These are phyloP conservation scores for Waltergamsia citrina DNA, from an alignment of 2,329 filamentous ascomycete genomes.

Conservation along the genomic window DNA sequence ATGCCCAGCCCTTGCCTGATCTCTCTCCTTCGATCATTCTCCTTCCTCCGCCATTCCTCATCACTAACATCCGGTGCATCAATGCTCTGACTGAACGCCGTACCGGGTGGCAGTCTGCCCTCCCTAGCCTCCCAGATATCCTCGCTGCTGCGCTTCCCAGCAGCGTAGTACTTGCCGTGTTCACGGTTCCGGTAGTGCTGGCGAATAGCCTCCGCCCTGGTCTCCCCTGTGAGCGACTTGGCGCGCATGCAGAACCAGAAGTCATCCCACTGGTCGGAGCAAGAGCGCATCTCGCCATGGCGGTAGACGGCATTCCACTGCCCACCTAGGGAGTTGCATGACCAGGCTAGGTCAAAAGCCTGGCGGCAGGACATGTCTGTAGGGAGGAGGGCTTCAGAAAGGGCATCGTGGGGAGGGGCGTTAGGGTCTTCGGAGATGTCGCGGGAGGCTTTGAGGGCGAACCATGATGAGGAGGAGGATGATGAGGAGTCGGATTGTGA, in stretches of 20 bases:
- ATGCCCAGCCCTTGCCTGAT: constrained; percentile 21
- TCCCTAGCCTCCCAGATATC: constrained; percentile 78
- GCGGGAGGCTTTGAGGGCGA: constrained; percentile 18
- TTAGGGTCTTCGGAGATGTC: constrained; percentile 9
- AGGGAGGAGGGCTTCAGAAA: constrained; percentile 65
- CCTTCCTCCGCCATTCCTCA: constrained; percentile 29
- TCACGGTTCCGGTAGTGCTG: constrained; percentile 61
- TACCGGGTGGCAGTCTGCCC: constrained; percentile 42
- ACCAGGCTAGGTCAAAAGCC: constrained; percentile 88
- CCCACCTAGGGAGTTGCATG: constrained; percentile 84
- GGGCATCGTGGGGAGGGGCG: constrained; percentile 25
- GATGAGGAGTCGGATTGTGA: constrained; percentile 1
- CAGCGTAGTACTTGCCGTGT: constrained; percentile 55
- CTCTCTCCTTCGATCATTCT: constrained; percentile 20
- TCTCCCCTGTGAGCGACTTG: constrained; percentile 48
- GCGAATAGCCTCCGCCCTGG: constrained; percentile 52
- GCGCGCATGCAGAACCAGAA: constrained; percentile 98
- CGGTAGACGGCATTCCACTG: constrained; percentile 92
- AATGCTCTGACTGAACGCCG: constrained; percentile 32
- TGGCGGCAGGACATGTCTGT: constrained; percentile 79
- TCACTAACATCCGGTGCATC: constrained; percentile 27
- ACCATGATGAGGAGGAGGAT: constrained; percentile 17
- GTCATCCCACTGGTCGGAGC: constrained; percentile 80
- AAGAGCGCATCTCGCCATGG: constrained; percentile 66
- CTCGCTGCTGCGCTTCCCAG: constrained; percentile 64